phyloP scores from a whole-genome alignment of 2,329 filamentous ascomycete species.

The Alternaria hordeiaustralica region DNA sequence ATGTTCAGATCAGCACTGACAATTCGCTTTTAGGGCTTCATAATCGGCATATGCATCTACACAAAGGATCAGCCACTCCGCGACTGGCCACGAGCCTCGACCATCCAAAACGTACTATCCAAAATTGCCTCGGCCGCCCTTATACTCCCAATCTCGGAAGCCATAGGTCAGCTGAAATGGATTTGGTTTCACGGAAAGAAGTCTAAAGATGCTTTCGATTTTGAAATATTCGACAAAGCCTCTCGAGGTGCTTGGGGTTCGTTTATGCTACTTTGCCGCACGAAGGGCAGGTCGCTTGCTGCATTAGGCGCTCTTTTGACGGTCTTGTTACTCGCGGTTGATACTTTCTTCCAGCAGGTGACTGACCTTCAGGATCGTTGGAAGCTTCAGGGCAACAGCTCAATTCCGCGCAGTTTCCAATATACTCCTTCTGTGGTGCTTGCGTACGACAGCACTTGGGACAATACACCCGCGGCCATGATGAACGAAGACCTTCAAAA shows the following conservation, averaged over 20 bases:
- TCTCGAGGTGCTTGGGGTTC: constrained; percentile 24
- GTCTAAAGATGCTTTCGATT: constrained; percentile 33
- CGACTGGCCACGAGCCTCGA: constrained; percentile 39
- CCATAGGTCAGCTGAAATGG: constrained; percentile 38
- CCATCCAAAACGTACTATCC: constrained; percentile 16
- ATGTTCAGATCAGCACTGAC: background rate
- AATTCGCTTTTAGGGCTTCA: background rate
- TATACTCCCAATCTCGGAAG: constrained; percentile 31
- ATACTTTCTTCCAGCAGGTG: constrained; percentile 40
- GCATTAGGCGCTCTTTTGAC: constrained; percentile 13
- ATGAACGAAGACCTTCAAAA: background rate
- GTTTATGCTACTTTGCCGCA: constrained; percentile 16
- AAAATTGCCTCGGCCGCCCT: constrained; percentile 29
- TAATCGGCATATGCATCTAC: constrained; percentile 14
- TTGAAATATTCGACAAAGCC: constrained; percentile 40
- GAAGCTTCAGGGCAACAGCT: constrained; percentile 16
- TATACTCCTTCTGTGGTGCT: no score
- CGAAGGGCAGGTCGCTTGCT: constrained; percentile 20
- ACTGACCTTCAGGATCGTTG: no score
- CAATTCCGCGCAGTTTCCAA: constrained; percentile 23
- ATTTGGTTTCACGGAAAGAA: constrained; percentile 25
- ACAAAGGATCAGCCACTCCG: constrained; percentile 36
- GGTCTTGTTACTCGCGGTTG: constrained; percentile 13
- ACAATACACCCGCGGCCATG: background rate
- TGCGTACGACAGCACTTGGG: background rate